phyloP scores from a whole-genome alignment of 2,329 filamentous ascomycete genomes.

The Didymella glomerata region DNA sequence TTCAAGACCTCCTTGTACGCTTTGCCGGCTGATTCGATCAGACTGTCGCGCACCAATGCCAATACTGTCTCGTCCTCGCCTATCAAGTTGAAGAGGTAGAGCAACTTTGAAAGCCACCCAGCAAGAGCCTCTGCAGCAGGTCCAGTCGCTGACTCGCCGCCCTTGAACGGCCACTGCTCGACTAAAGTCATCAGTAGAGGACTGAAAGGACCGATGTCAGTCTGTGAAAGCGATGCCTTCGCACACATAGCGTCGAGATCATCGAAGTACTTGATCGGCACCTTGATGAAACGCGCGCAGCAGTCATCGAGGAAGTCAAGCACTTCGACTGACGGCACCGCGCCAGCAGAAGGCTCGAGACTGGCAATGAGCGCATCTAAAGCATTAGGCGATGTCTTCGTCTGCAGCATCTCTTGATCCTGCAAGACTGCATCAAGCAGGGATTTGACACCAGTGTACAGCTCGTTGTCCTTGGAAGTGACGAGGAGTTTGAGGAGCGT shows the following conservation, averaged over 20 bases:
- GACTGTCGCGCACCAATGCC: slow-evolving; percentile 36
- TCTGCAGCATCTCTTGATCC: slow-evolving; percentile 73
- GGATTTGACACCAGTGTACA: slow-evolving; percentile 61
- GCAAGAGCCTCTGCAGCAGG: slow-evolving; percentile 42
- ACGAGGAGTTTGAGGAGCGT: slow-evolving; percentile 70
- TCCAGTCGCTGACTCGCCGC: slow-evolving; percentile 36
- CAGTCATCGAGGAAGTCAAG: slow-evolving; percentile 86
- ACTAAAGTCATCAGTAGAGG: slow-evolving; percentile 73
- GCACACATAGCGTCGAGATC: slow-evolving; percentile 63
- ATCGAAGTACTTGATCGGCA: slow-evolving; percentile 85
- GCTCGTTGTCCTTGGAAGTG: slow-evolving; percentile 59
- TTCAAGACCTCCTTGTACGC: slow-evolving; percentile 45
- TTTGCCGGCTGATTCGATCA: slow-evolving; percentile 39
- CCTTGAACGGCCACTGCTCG: slow-evolving; percentile 78
- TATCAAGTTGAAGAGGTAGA: slow-evolving; percentile 48
- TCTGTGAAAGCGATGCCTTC: slow-evolving; percentile 24
- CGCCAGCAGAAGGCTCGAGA: slow-evolving; percentile 54
- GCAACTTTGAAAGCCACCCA: slow-evolving; percentile 47
- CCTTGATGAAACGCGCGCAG: slow-evolving; percentile 74
- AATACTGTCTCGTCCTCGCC: slow-evolving; percentile 48
- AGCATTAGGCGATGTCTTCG: slow-evolving; percentile 49
- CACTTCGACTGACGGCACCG: slow-evolving; percentile 51
- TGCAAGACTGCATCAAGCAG: slow-evolving; percentile 68
- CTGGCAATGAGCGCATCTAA: slow-evolving; percentile 59
- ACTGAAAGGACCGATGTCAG: slow-evolving; percentile 58